Evolutionary conservation across 108 stramenopile genomes (phyloP).

Genomic region (Skeletonema potamos): DNA sequence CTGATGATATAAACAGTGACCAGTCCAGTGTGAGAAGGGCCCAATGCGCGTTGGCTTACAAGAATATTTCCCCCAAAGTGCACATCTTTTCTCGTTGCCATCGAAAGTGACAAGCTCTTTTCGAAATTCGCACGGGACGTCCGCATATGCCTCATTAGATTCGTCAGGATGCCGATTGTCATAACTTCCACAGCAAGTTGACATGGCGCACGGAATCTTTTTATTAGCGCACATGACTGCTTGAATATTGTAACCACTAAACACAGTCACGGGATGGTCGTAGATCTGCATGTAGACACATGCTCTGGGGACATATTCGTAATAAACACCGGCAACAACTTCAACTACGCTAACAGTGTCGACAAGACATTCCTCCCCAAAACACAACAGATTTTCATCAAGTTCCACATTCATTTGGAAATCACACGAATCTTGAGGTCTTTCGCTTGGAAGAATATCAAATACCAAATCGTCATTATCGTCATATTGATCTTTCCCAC

Average conservation of each 20-base stretch:
- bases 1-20: slow-evolving; percentile 17
- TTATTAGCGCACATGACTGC: slow-evolving; percentile 31
- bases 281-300: slow-evolving; percentile 67
- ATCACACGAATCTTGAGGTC: slow-evolving; percentile 22
- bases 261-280: slow-evolving; percentile 25
- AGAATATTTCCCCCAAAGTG: slow-evolving; percentile 6
- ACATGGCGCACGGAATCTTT: slow-evolving; percentile 6
- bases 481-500: slow-evolving; percentile 7
- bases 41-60: slow-evolving; percentile 17
- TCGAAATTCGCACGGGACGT: slow-evolving; percentile 19
- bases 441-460: slow-evolving; percentile 13
- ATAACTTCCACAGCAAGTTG: slow-evolving; percentile 31
- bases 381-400: slow-evolving; percentile 27
- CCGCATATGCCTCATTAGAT: neutral
- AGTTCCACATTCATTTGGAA: slow-evolving; percentile 25
- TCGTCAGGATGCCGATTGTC: neutral
- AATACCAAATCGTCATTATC: slow-evolving; percentile 29
- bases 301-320: slow-evolving; percentile 55
- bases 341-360: slow-evolving; percentile 49
- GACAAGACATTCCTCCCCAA: slow-evolving; percentile 43
- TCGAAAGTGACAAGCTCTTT: slow-evolving; percentile 30
- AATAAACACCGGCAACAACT: slow-evolving; percentile 39
- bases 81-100: slow-evolving; percentile 17
- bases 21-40: neutral
- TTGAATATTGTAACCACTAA: neutral